Evolutionary conservation across 2,329 filamentous ascomycete species (phyloP).

Genomic region (Phaeosphaeriaceae sp.): DNA sequence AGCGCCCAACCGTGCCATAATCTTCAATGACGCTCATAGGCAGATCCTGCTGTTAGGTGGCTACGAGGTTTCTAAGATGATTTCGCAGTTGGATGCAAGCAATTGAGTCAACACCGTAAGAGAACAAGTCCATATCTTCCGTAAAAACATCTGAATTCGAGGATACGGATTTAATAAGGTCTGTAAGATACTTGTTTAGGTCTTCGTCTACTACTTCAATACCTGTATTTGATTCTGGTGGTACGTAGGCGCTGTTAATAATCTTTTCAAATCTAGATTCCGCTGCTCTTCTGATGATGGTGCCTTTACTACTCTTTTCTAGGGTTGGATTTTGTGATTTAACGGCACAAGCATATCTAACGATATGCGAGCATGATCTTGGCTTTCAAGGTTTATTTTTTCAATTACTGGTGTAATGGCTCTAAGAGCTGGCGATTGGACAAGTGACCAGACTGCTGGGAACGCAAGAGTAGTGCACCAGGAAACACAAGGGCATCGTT

Average conservation of each 20-base stretch:
- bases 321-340: constrained; percentile 46
- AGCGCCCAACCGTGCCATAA: constrained; percentile 58
- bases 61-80: constrained; percentile 46
- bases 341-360: constrained; percentile 60
- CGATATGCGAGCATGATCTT: constrained; percentile 59
- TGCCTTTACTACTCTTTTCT: constrained; percentile 69
- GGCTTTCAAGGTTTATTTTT: constrained; percentile 56
- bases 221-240: constrained; percentile 19
- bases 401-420: constrained; percentile 55
- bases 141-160: constrained; percentile 28
- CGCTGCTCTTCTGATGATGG: constrained; percentile 59
- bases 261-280: constrained; percentile 56
- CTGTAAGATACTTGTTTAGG: constrained; percentile 26
- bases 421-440: constrained; percentile 50
- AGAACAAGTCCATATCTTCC: constrained; percentile 60
- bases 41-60: constrained; percentile 44
- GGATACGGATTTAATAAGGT: constrained; percentile 28
- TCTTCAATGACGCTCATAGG: constrained; percentile 68
- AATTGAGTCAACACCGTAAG: constrained; percentile 66
- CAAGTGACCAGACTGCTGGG: constrained; percentile 26
- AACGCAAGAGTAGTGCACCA: constrained; percentile 62
- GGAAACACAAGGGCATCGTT: constrained; percentile 65
- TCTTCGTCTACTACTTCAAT: constrained; percentile 35
- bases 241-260: constrained; percentile 57
- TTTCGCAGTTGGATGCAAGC: constrained; percentile 60